Conservation (phyloP, 1,139 yeast genomes). For the Yarrowia galli region DNA sequence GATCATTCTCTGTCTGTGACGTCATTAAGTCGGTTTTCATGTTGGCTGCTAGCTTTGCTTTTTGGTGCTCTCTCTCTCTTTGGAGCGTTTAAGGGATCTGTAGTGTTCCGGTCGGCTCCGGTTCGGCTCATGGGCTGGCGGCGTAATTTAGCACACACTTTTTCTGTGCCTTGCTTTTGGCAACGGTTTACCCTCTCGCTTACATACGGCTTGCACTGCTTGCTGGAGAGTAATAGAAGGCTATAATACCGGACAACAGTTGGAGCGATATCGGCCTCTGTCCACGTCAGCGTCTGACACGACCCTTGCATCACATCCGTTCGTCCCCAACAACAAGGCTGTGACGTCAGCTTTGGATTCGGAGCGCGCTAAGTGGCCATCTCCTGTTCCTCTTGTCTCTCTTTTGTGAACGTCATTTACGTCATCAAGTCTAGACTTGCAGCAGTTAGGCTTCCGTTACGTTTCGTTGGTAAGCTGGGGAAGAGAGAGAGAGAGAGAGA, state of each 20-base stretch:
- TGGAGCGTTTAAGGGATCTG: no score
- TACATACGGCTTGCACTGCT: no score
- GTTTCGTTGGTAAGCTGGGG: neutral
- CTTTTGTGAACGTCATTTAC: neutral
- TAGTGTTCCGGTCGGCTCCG: constrained; percentile 17
- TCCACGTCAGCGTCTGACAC: no score
- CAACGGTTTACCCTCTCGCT: neutral
- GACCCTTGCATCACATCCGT: no score
- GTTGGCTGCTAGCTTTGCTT: neutral
- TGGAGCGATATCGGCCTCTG: no score
- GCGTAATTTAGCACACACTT: neutral
- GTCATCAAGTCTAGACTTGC: constrained; percentile 20
- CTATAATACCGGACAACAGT: no score
- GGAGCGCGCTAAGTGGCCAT: neutral
- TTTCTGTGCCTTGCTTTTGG: neutral
- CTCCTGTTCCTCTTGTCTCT: neutral
- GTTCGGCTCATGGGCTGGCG: neutral
- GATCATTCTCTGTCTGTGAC: neutral
- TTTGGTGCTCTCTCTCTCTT: neutral
- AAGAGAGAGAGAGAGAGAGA: no score
- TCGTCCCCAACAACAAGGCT: no score
- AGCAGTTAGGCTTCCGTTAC: neutral
- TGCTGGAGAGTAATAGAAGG: no score
- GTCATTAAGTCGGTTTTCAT: neutral
- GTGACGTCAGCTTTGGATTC: no score